Evolutionary conservation across 1,284 basidiomycete genomes (phyloP), one percentile per base, ranked within the genome.

Genomic region (Tilletia caries): DNA sequence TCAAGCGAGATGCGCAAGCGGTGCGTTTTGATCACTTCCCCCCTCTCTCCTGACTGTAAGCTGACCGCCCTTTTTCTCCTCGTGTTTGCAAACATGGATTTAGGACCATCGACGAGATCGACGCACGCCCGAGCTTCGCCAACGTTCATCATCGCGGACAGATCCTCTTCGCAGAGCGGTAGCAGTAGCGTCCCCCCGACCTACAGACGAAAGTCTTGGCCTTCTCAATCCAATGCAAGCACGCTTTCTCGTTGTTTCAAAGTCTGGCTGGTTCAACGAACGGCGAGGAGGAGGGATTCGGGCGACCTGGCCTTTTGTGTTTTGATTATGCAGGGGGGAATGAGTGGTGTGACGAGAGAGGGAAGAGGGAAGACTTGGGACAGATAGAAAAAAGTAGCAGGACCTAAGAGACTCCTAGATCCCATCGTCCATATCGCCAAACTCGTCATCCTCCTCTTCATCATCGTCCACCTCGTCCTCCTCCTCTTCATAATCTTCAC

Each of bases 101-200:
- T 41, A 41, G 37, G 23, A 52, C 66, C 1, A 70, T 70, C 43
- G 71, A 70, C 58, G 54, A 66, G 25, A 44, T 68, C 27, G 64
- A 70, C 48, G 67, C 67, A 18, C 67, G 71, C 3, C 65, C 67
- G 13, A 68, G 65, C 27, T 73, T 70, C 20, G 69, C 69, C n/a
- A 70, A 58, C 46, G 69, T 73, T 18, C 68, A 65, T 18, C 71
- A 73, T 25, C 69, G 71, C 12, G 71, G 71, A 4, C 33, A 54
- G 20, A 43, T 64, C 10, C 58, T 73, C 10, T 73, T 67, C 65
- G 71, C 58, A 29, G 58, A 62, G 48, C 48, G 48, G 37, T 41
- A 41, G 37, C 37, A 15, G 8, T 41, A 6, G 10, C 15, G 37
- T 10, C 1, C 10, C 37, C 37, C 37, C 8, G 37, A 6, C 37